phyloP scores from a whole-genome alignment of 1,284 basidiomycete genomes.

The Amylostereum areolatum region DNA sequence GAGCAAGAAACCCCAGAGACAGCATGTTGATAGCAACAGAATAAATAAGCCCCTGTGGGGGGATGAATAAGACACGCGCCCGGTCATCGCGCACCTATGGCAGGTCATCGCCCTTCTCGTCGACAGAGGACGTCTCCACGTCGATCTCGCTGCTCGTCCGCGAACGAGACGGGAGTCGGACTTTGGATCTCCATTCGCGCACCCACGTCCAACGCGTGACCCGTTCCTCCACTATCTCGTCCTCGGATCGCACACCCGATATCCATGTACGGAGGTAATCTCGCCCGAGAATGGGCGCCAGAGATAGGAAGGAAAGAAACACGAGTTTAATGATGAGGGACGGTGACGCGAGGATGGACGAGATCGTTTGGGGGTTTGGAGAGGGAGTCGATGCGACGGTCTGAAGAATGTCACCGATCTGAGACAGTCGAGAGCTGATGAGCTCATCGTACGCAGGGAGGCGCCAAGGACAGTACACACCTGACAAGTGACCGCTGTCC shows the following conservation, averaged over 20 bases:
- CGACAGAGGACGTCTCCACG: constrained; percentile 12
- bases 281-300: constrained; percentile 72
- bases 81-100: no score
- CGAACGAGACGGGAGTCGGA: constrained; percentile 40
- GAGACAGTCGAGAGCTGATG: constrained; percentile 1
- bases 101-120: no score
- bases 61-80: no score
- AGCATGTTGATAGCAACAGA: no score
- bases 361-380: constrained; percentile 62
- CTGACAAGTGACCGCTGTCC: constrained; percentile 85
- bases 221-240: constrained; percentile 29
- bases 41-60: no score
- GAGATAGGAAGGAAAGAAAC: constrained; percentile 66
- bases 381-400: constrained; percentile 65
- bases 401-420: constrained; percentile 81
- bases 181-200: constrained; percentile 49
- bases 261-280: constrained; percentile 54
- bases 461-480: constrained; percentile 25
- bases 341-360: constrained; percentile 65
- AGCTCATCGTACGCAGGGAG: not conserved
- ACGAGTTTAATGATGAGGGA: constrained; percentile 68
- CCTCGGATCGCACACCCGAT: constrained; percentile 18
- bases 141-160: constrained; percentile 28
- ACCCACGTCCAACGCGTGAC: constrained; percentile 52
- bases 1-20: no score